phyloP scores from a whole-genome alignment of 2,329 filamentous ascomycete species.

The Cladosporium sp. region DNA sequence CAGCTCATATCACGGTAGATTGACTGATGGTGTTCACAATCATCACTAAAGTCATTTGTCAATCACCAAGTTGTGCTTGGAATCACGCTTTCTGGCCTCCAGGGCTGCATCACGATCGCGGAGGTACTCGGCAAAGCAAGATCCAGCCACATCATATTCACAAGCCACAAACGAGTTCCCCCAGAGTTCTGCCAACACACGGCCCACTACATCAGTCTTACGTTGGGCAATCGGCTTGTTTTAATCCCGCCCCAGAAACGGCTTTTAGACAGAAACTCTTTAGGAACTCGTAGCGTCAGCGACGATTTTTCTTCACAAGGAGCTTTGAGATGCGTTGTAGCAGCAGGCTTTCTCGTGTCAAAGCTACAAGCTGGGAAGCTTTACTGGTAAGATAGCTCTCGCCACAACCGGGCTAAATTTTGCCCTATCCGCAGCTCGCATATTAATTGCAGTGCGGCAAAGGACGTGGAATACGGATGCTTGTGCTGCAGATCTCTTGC shows the following conservation, averaged over 20 bases:
- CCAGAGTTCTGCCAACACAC: background rate
- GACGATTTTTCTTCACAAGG: constrained; percentile 2
- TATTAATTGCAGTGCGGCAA: background rate
- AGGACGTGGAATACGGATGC: background rate
- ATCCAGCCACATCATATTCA: constrained; percentile 1
- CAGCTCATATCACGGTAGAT: background rate
- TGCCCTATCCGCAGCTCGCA: background rate
- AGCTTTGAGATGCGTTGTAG: background rate
- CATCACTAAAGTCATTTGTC: background rate
- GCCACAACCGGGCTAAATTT: background rate
- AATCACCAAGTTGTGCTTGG: background rate
- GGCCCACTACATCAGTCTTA: constrained; percentile 6
- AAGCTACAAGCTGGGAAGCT: background rate
- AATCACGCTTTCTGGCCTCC: background rate
- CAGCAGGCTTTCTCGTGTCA: background rate
- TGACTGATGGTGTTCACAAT: background rate
- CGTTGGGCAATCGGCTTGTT: background rate
- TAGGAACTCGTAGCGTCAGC: background rate
- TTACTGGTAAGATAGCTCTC: background rate
- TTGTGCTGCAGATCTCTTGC: constrained; percentile 4
- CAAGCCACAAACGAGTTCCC: background rate
- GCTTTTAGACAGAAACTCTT: background rate
- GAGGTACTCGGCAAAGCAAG: background rate
- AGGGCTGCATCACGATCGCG: background rate
- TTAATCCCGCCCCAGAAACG: background rate